A percentile compares a stretch with the other conserved stretches of the same genome.
Evolutionary conservation across 2,329 filamentous ascomycete species (phyloP).

Genomic region (Fusarium metavorans): DNA sequence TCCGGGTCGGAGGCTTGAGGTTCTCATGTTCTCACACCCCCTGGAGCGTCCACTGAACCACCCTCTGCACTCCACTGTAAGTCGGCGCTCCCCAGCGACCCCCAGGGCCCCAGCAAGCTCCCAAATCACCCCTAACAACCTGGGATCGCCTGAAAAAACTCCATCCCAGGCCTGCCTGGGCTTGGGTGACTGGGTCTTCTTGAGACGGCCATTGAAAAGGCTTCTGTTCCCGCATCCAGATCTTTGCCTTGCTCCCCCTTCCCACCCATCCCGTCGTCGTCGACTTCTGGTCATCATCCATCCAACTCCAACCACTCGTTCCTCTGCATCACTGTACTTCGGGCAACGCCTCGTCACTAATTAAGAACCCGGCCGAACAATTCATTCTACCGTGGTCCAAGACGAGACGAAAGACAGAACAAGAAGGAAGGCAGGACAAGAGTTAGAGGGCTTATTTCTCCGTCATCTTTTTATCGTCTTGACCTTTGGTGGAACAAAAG

Average conservation of each 20-base stretch:
- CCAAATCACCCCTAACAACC: slow-evolving; percentile 52
- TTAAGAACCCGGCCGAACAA: slow-evolving; percentile 10
- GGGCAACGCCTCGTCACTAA: slow-evolving; percentile 4
- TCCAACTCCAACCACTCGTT: slow-evolving; percentile 35
- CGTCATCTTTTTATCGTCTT: slow-evolving; percentile 33
- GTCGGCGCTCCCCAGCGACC: slow-evolving; percentile 40
- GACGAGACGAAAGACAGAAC: neutral
- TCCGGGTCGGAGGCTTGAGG: neutral
- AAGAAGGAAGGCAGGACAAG: slow-evolving; percentile 15
- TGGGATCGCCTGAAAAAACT: slow-evolving; percentile 48
- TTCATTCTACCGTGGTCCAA: slow-evolving; percentile 17
- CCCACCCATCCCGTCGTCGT: slow-evolving; percentile 46
- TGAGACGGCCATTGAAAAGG: slow-evolving; percentile 55
- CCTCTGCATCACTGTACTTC: neutral
- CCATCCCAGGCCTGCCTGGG: slow-evolving; percentile 39
- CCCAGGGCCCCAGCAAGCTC: slow-evolving; percentile 40
- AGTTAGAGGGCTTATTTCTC: slow-evolving; percentile 26
- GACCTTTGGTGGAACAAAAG: slow-evolving; percentile 13
- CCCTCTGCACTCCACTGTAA: slow-evolving; percentile 39
- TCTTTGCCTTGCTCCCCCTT: slow-evolving; percentile 44
- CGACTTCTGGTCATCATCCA: slow-evolving; percentile 28
- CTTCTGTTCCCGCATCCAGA: slow-evolving; percentile 52
- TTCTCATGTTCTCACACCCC: neutral
- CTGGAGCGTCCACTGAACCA: slow-evolving; percentile 17
- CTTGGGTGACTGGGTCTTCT: slow-evolving; percentile 38